Base-by-base conservation (phyloP, 441 rosid species). In the Bruguiera hainesii region DNA sequence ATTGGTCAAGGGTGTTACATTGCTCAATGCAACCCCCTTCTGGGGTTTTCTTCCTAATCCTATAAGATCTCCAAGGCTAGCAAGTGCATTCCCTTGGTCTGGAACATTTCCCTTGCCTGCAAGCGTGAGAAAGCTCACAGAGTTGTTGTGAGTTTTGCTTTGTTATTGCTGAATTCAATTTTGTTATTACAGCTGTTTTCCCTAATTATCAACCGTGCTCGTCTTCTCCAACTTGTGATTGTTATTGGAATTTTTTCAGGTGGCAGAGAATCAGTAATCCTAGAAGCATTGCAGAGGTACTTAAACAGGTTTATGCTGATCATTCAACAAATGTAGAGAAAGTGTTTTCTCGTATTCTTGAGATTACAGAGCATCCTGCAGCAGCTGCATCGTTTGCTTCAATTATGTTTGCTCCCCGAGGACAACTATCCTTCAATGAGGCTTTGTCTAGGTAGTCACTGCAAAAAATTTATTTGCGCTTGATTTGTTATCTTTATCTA, bases 21-120 rank as follows among this genome's bases (percentile, higher is more conserved):
- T 91, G 79, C 93, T 94, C 28, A 94, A 94, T 62, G 97, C 98
- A 7, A 91, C 98, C 59, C 97, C 97, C 20, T 91, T 91, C 67
- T 91, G 97, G 98, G 98, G 97, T 46, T 87, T 93, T 75, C 84
- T 86, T 30, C 97, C 98, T 18, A 94, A 94, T 82, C 93, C 93
- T 33, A 28, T 73, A 67, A 85, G 75, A 79, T 89, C 86, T 33
- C 98, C 98, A n/a, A 58, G 60, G 71, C 71, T 89, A 61, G 89
- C 98, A 56, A 79, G 80, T 67, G 50, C 89, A 56, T 85, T 91
- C 80, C 93, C 91, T 63, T 89, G 96, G 96, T 82, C 96, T 7
- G 97, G 98, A 71, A 82, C 90, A 68, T 89, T 94, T 82, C 98
- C 98, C 67, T 79, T 94, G 48, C 96, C 98, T 18, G 65, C 74